phyloP scores from a whole-genome alignment of 441 rosid species.

The Pelargonium fulgidum region DNA sequence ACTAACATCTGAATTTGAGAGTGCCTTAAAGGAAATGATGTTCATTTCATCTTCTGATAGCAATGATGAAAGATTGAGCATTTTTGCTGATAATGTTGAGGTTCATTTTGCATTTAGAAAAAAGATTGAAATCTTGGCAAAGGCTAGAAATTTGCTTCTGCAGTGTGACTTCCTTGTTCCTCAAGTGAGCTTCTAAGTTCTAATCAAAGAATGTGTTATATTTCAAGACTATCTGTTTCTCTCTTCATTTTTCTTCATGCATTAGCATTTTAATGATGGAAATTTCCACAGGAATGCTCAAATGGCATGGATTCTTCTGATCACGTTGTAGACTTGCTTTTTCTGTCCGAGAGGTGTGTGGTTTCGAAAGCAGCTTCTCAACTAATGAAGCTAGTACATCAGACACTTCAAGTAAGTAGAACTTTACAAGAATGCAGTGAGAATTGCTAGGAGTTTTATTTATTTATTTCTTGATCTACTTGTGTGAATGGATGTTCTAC shows the following conservation, averaged over 20 bases:
- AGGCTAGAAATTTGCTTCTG: conserved; percentile 74
- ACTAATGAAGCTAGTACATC: conserved; percentile 77
- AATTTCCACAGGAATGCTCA: conserved; percentile 47
- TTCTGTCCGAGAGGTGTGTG: conserved; percentile 70
- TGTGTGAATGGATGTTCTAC: not conserved
- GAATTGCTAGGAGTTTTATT: not conserved
- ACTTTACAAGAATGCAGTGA: not conserved
- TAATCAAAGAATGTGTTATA: conserved; percentile 9
- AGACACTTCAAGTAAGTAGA: conserved; percentile 57
- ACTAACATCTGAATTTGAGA: conserved; percentile 66
- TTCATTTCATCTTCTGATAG: conserved; percentile 66
- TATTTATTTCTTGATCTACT: not conserved
- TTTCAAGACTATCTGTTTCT: not conserved
- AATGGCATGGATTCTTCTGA: conserved; percentile 36
- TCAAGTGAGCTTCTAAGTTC: conserved; percentile 40
- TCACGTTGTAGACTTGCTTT: conserved; percentile 61
- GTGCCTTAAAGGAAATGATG: conserved; percentile 49
- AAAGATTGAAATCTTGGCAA: conserved; percentile 76
- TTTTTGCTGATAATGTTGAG: conserved; percentile 80
- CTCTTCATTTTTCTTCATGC: conserved; percentile 4
- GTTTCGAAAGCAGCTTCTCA: conserved; percentile 82
- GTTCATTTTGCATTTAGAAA: conserved; percentile 90
- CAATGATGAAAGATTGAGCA: conserved; percentile 65
- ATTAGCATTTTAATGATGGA: conserved; percentile 18
- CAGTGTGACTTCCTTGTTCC: conserved; percentile 68